Evolutionary conservation across 345 rosid species (phyloP), one percentile per base, ranked within the genome.

Genomic region (Pelargonium nanum): DNA sequence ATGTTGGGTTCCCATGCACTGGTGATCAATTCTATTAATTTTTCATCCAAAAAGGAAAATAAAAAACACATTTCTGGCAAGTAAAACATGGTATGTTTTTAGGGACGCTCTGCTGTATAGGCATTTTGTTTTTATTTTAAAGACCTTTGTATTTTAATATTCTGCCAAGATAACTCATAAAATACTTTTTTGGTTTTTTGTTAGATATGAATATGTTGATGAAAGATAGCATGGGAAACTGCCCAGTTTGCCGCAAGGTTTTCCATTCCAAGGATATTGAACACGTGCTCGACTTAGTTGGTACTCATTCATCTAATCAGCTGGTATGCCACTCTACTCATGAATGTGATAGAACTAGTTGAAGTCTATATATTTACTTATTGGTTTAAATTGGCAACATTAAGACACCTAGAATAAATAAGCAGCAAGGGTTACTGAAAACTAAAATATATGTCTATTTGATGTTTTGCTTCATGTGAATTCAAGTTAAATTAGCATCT

Each of bases 171-270:
- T 16, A 7, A 10, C 32, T 28, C 32, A 34, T 9, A 34, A 34
- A 34, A 34, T n/a, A n/a, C 6, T 15, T 34, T 34, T 9, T 9
- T 34, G 45, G 25, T 21, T 28, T 24, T 20, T 65, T 65, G 16
- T 64, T 61, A 78, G 74, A 64, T 56, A 62, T 64, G 59, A 58
- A 28, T 62, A 81, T 71, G 66, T 54, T 66, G 24, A 19, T 22
- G 26, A 84, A 67, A 51, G 79, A 68, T 63, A 83, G 73, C 59
- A 63, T 67, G 63, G 95, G 89, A 59, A 80, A 68, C 56, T 92
- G 98, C 72, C 98, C 98, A 32, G 89, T 89, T 64, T 89, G 95
- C 72, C 88, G 96, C 21, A 86, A 85, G 69, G 86, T 71, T 58
- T 89, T 89, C 58, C 91, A 82, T 53, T 61, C 73, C 32, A 76